Evolutionary conservation across 108 stramenopile species (phyloP).

Genomic region (Skeletonema grethae): DNA sequence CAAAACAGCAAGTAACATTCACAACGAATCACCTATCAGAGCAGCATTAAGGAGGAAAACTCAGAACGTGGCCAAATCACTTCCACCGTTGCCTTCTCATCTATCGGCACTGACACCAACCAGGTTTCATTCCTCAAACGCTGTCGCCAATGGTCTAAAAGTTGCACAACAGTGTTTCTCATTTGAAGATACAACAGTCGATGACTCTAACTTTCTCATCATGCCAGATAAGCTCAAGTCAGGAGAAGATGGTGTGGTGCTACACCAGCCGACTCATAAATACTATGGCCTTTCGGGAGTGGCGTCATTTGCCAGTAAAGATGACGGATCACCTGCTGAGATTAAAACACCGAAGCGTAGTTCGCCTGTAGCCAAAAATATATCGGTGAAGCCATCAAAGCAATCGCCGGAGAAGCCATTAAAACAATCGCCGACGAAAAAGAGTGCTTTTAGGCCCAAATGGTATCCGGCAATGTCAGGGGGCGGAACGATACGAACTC

Average conservation of each 20-base stretch:
- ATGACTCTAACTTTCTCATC: slow-evolving; percentile 25
- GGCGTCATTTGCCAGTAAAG: slow-evolving; percentile 26
- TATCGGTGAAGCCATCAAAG: background rate
- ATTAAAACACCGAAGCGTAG: background rate
- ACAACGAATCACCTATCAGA: slow-evolving; percentile 33
- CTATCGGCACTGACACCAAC: slow-evolving; percentile 16
- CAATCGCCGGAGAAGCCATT: background rate
- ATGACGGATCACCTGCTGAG: background rate
- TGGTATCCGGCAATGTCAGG: slow-evolving; percentile 7
- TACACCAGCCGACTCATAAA: slow-evolving; percentile 2
- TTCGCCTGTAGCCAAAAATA: background rate
- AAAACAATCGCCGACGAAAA: background rate
- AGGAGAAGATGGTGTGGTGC: slow-evolving; percentile 1
- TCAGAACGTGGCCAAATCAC: slow-evolving; percentile 12
- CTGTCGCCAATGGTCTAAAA: slow-evolving; percentile 20
- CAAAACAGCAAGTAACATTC: background rate
- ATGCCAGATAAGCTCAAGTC: slow-evolving; percentile 7
- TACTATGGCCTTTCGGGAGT: slow-evolving; percentile 43
- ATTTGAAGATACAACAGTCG: slow-evolving; percentile 45
- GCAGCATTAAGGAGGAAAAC: slow-evolving; percentile 37
- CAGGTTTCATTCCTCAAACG: slow-evolving; percentile 14
- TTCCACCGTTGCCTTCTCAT: slow-evolving; percentile 12
- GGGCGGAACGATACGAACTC: slow-evolving; percentile 5
- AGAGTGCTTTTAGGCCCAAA: background rate
- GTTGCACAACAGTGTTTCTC: slow-evolving; percentile 47